These are phyloP conservation scores for Backusella tuberculispora DNA, from an alignment of 192 early-diverging fungal genomes.

Conservation along the genomic window DNA sequence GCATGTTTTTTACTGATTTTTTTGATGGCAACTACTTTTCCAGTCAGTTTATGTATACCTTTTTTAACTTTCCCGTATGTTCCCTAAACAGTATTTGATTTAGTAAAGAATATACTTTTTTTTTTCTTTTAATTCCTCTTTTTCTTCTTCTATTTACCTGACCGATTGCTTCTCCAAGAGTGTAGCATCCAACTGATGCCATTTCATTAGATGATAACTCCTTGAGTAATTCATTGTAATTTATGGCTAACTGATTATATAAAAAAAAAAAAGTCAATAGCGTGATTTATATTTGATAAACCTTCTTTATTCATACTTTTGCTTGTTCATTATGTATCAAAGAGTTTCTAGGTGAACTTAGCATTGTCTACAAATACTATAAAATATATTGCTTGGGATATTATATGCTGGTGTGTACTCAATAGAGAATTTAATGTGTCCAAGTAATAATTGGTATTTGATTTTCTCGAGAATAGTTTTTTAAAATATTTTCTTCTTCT, in stretches of 20 bases:
- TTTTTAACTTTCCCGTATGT: slow-evolving; percentile 71
- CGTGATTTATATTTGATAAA: background rate
- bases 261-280: background rate
- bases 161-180: slow-evolving; percentile 57
- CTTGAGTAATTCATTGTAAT: slow-evolving; percentile 60
- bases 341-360: slow-evolving; percentile 25
- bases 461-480: background rate
- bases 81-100: slow-evolving; percentile 37
- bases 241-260: slow-evolving; percentile 50
- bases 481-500: background rate
- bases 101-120: background rate
- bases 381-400: background rate
- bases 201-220: slow-evolving; percentile 56
- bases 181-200: slow-evolving; percentile 56
- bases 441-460: background rate
- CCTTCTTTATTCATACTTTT: slow-evolving; percentile 34
- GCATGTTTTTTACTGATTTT: slow-evolving; percentile 61
- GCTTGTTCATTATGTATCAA: slow-evolving; percentile 45
- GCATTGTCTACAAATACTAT: background rate
- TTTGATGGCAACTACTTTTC: slow-evolving; percentile 63
- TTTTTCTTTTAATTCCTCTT: background rate
- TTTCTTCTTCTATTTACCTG: slow-evolving; percentile 36
- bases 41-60: slow-evolving; percentile 60
- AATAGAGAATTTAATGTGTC: background rate
- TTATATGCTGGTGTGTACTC: background rate